Conservation (phyloP, 768 basidiomycete genomes). For the Phlegmacium glaucopus region DNA sequence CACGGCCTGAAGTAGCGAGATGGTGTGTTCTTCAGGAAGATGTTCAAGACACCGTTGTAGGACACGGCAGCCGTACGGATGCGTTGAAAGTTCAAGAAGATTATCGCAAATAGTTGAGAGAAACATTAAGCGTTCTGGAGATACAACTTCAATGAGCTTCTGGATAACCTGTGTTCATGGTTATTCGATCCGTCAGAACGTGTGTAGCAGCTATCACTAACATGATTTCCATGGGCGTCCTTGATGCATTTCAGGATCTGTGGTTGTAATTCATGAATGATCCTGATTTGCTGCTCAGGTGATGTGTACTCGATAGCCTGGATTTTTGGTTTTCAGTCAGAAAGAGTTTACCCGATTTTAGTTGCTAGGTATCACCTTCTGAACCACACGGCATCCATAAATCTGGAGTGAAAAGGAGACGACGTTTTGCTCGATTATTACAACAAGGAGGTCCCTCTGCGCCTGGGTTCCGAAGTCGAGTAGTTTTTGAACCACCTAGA, state of each 20-base stretch:
- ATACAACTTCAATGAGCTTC: constrained; percentile 80
- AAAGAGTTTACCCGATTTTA: no score
- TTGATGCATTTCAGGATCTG: constrained; percentile 84
- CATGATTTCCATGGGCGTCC: constrained; percentile 94
- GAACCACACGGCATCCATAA: constrained; percentile 96
- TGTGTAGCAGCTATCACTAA: constrained; percentile 32
- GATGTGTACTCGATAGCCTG: constrained; percentile 83
- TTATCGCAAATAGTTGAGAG: constrained; percentile 73
- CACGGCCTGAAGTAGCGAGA: constrained; percentile 79
- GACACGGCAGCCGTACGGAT: constrained; percentile 93
- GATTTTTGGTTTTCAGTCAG: background rate
- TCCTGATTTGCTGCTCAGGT: constrained; percentile 70
- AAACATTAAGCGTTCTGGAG: constrained; percentile 73
- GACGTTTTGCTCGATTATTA: constrained; percentile 74
- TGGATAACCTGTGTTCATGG: constrained; percentile 63
- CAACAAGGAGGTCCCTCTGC: constrained; percentile 70
- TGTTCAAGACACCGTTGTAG: constrained; percentile 91
- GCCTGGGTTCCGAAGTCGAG: constrained; percentile 80
- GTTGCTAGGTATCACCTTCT: constrained; percentile 55
- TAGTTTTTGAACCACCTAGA: constrained; percentile 88
- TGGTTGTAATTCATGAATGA: constrained; percentile 78
- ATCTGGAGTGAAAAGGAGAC: constrained; percentile 80
- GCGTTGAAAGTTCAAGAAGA: constrained; percentile 77
- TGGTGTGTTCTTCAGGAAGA: constrained; percentile 62
- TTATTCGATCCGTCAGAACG: constrained; percentile 3